Evolutionary conservation across 2,329 filamentous ascomycete genomes (phyloP), one percentile per base, ranked within the genome.

Genomic region (Plenodomus tracheiphilus): DNA sequence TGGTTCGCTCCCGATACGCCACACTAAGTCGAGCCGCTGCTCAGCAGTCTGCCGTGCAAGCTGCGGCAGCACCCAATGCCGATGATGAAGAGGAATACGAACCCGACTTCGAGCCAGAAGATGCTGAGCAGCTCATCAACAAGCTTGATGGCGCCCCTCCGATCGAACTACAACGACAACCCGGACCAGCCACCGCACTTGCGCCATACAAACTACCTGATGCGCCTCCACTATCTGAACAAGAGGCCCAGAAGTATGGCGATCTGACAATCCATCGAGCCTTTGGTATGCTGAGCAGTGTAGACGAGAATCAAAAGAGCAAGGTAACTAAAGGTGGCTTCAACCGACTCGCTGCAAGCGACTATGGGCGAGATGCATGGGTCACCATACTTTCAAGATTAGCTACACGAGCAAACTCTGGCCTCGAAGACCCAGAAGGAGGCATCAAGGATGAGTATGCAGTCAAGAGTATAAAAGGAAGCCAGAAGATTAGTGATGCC

Each of bases 31-130:
- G 69, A 48, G 52, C 61, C n/a, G 59, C 61, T 28, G 58, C 67
- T 18, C 56, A 51, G 28, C 66, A 70, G 47, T 51, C 61, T 16
- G 59, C 61, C 22, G 58, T 67, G 17, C 56, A 51, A 56, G 57
- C 70, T 57, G 61, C 68, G 41, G 54, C 59, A 18, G 57, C 52
- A 28, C 47, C 64, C 15, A 72, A 70, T 2, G 84, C 82, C 20
- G 85, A 89, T 3, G 91, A 96, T 36, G 92, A 96, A 17, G 91
- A 96, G 57, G 90, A 96, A 61, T 97, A 97, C 65, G 93, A 97
- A 64, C 92, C 93, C 0, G 89, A 95, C 65, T 91, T 91, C 59
- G 85, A 87, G 50, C 82, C 87, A 8, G 90, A 95, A 69, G 85
- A 90, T 57, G 84, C 84, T 1, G 88, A 91, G 63, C 88, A 93